Percentiles rank a stretch among this genome's conserved stretches.
Evolutionary conservation across 805 yeast genomes (phyloP).

Genomic region (Pichia deserticola): DNA sequence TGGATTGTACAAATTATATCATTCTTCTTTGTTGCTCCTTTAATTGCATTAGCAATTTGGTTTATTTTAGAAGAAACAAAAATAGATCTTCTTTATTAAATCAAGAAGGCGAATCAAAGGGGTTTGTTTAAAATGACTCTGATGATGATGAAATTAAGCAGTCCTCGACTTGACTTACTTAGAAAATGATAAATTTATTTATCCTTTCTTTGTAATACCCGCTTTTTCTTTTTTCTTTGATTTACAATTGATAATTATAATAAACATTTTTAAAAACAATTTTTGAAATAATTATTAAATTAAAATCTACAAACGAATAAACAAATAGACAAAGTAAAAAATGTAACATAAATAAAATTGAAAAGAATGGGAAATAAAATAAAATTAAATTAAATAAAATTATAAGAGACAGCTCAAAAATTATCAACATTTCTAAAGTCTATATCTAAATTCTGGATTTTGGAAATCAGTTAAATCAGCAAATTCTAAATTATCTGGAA

Average conservation of each 20-base stretch:
- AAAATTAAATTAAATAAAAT: too few relatives aligned
- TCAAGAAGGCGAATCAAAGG: constrained; percentile 15
- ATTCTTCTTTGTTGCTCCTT: constrained; percentile 42
- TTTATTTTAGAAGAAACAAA: constrained; percentile 39
- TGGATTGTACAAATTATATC: constrained; percentile 52
- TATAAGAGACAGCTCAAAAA: not conserved
- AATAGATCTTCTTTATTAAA: constrained; percentile 13
- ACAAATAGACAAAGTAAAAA: too few relatives aligned
- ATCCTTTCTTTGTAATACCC: too few relatives aligned
- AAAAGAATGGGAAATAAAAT: too few relatives aligned
- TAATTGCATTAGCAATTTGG: constrained; percentile 36
- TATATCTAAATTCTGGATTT: constrained; percentile 1
- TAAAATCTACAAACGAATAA: not conserved
- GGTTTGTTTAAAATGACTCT: constrained; percentile 23
- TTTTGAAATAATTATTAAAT: not conserved
- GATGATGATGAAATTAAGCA: constrained; percentile 24
- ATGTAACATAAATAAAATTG: too few relatives aligned
- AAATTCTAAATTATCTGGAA: constrained; percentile 27
- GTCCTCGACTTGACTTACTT: constrained; percentile 47
- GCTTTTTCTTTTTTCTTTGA: too few relatives aligned
- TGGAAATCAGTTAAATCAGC: constrained; percentile 19
- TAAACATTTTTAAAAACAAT: not conserved
- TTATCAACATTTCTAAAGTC: not conserved
- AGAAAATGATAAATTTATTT: constrained; percentile 44
- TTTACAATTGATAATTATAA: too few relatives aligned